phyloP scores from a whole-genome alignment of 2,329 filamentous ascomycete species.

The Lojkania enalia region DNA sequence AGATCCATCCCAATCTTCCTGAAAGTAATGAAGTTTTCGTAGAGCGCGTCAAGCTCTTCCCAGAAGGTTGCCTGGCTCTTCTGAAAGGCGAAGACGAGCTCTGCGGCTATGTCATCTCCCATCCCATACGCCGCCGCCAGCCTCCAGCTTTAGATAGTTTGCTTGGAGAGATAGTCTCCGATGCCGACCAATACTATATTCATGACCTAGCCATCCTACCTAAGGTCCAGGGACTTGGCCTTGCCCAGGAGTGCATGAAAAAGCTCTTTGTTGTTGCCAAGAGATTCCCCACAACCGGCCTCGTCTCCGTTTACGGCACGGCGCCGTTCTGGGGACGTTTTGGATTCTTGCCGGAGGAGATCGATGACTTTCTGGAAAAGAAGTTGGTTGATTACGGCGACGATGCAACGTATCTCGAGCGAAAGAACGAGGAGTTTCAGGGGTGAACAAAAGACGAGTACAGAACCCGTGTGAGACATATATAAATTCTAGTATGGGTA shows the following conservation, averaged over 20 bases:
- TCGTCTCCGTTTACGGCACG: slow-evolving; percentile 18
- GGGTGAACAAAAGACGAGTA: too few species aligned
- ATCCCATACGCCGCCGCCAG: slow-evolving; percentile 16
- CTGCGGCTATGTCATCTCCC: slow-evolving; percentile 21
- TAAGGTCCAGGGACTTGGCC: slow-evolving; percentile 11
- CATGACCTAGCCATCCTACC: slow-evolving; percentile 25
- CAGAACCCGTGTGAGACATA: too few species aligned
- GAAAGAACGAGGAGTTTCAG: slow-evolving; percentile 12
- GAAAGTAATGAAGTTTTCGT: slow-evolving; percentile 21
- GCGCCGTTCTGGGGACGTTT: slow-evolving; percentile 19
- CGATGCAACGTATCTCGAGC: slow-evolving; percentile 20
- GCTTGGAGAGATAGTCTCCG: slow-evolving; percentile 8
- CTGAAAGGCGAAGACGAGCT: slow-evolving; percentile 7
- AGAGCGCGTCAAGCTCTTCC: slow-evolving; percentile 18
- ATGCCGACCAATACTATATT: slow-evolving; percentile 24
- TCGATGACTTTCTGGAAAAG: slow-evolving; percentile 7
- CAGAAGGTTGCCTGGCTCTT: slow-evolving; percentile 19
- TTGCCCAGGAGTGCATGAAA: slow-evolving; percentile 6
- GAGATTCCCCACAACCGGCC: slow-evolving; percentile 9
- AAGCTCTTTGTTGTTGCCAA: slow-evolving; percentile 7
- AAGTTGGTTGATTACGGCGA: slow-evolving; percentile 21
- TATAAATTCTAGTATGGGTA: too few species aligned
- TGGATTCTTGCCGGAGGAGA: slow-evolving; percentile 14
- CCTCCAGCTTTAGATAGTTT: slow-evolving; percentile 17
- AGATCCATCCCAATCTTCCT: slow-evolving; percentile 19